Percentiles rank a stretch among this genome's conserved stretches.
phyloP scores from a whole-genome alignment of 192 early-diverging fungal genomes.

The Podochytrium sp. region DNA sequence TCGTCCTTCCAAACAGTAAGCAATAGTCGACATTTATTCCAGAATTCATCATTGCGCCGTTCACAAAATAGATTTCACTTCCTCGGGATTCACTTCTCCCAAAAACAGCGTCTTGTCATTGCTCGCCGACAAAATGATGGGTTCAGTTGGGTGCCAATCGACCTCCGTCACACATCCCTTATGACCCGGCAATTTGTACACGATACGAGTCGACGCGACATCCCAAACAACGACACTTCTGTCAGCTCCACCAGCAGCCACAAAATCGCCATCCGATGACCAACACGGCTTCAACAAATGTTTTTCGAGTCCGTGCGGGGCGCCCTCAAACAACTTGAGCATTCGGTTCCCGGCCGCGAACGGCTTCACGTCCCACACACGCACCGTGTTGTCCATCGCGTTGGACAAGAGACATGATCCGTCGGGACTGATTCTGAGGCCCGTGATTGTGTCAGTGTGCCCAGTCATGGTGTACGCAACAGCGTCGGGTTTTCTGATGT shows the following conservation, averaged over 20 bases:
- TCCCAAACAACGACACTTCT: constrained; percentile 92
- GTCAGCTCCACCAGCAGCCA: constrained; percentile 85
- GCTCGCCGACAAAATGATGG: constrained; percentile 75
- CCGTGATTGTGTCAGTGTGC: constrained; percentile 90
- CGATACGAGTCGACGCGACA: constrained; percentile 71
- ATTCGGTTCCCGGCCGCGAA: constrained; percentile 75
- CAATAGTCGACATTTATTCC: too few species aligned
- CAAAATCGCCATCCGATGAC: constrained; percentile 81
- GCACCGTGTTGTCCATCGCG: constrained; percentile 93
- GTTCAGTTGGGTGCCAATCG: constrained; percentile 80
- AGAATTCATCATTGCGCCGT: too few species aligned
- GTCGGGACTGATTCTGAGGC: constrained; percentile 81
- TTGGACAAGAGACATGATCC: constrained; percentile 80
- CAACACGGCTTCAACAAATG: constrained; percentile 90
- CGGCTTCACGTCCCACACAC: constrained; percentile 95
- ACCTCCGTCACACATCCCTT: constrained; percentile 93
- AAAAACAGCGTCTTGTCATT: constrained; percentile 88
- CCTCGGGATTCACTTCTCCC: constrained; percentile 61
- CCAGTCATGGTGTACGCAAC: constrained; percentile 72
- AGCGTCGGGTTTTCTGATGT: constrained; percentile 73
- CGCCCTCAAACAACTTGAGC: constrained; percentile 80
- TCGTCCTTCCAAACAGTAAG: too few species aligned
- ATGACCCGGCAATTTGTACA: constrained; percentile 94
- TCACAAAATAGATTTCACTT: too few species aligned
- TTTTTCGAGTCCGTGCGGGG: constrained; percentile 95